These are phyloP conservation scores for Trichoderma sp. DNA, from an alignment of 2,329 filamentous ascomycete genomes.

Conservation along the genomic window DNA sequence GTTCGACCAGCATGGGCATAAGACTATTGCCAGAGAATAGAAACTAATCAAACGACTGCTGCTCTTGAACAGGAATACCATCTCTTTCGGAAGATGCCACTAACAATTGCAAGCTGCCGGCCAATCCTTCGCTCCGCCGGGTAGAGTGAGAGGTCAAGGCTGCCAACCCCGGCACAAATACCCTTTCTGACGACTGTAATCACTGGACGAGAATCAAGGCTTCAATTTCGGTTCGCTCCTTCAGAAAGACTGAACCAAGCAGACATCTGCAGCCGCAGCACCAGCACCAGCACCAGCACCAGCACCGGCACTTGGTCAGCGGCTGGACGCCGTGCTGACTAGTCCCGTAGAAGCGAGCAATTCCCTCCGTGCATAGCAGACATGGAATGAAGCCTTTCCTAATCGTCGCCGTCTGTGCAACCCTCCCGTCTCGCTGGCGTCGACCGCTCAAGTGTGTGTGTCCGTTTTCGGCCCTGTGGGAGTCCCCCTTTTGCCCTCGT, in stretches of 20 bases:
- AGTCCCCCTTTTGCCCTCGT: conserved; percentile 4
- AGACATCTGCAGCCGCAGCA: background rate
- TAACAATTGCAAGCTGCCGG: background rate
- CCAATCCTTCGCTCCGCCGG: background rate
- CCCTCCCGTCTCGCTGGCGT: conserved; percentile 1
- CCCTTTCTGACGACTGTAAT: background rate
- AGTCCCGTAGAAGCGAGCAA: conserved; percentile 1
- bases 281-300: no score
- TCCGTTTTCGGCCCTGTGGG: conserved; percentile 10
- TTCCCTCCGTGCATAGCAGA: background rate
- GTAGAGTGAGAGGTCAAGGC: background rate
- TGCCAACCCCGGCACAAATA: background rate
- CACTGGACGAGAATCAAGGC: background rate
- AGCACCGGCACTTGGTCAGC: background rate
- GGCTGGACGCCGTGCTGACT: background rate
- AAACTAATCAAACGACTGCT: background rate
- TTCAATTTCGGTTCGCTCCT: background rate
- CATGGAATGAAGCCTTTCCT: background rate
- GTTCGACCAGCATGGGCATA: background rate
- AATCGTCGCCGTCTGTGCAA: background rate
- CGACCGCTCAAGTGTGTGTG: background rate
- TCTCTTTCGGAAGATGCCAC: background rate
- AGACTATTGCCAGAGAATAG: background rate
- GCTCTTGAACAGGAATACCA: background rate
- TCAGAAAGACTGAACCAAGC: background rate